These are phyloP conservation scores for Cytospora piceicola DNA, from an alignment of 2,329 filamentous ascomycete genomes.

Conservation along the genomic window DNA sequence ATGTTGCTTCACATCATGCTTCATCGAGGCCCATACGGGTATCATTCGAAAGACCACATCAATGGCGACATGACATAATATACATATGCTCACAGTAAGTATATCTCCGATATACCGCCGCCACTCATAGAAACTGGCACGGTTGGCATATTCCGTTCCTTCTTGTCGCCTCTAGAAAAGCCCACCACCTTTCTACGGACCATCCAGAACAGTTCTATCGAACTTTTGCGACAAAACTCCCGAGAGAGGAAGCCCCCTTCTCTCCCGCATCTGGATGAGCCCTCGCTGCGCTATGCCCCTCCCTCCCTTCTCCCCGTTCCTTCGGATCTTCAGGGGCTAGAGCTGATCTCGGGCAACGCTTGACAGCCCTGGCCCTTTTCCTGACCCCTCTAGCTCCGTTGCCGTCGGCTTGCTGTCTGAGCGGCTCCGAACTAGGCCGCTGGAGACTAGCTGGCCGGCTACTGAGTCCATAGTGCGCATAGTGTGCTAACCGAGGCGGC, in stretches of 20 bases:
- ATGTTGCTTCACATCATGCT: background rate
- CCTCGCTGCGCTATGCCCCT: background rate
- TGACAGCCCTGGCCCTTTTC: background rate
- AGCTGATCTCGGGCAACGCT: background rate
- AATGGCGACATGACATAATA: background rate
- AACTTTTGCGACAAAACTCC: background rate
- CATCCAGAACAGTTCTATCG: background rate
- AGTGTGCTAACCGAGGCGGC: too few species aligned
- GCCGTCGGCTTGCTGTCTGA: background rate
- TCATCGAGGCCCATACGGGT: background rate
- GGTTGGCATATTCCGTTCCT: background rate
- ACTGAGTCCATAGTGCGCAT: too few species aligned
- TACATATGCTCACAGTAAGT: background rate
- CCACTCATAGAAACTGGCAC: background rate
- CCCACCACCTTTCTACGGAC: background rate
- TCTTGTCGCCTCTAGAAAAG: background rate
- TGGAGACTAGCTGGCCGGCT: background rate
- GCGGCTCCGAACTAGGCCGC: background rate
- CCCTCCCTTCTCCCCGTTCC: background rate
- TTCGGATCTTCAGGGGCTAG: conserved; percentile 1
- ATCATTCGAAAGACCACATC: background rate
- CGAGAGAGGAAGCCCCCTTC: background rate
- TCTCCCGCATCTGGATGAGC: background rate
- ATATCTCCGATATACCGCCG: background rate
- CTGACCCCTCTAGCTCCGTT: background rate